Evolutionary conservation across 2,329 filamentous ascomycete species (phyloP), one percentile per base, ranked within the genome.

Genomic region (Drechslerella stenobrocha): DNA sequence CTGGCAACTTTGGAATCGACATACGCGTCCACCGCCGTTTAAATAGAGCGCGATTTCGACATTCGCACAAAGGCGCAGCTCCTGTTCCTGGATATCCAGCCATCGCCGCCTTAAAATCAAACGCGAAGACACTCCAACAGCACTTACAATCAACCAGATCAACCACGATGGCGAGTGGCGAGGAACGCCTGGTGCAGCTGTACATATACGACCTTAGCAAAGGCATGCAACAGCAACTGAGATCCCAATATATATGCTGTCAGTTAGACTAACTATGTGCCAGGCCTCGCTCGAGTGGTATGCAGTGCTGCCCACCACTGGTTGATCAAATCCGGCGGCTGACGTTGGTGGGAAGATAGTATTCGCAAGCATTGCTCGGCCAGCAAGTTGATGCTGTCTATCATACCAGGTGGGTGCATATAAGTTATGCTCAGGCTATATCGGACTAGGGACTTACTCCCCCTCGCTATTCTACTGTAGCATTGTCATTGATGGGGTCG

Each of bases 301-400:
- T 42, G 44, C 15, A 30, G 18, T 46, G 4, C 32, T 32, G 24
- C 37, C 22, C 11, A 26, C 13, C 18, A 15, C 8, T 26, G 11
- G 2, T 28, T 42, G 23, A 22, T 22, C 22, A 13, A 40, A 48
- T 18, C 47, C 45, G 48, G 63, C 52, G 47, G 34, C 52, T 60
- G 42, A 77, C 70, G 75, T 73, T 35, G 51, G 15, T 20, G 13
- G 48, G 34, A 55, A 48, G 4, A 23, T 71, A 83, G 77, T 82
- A 84, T 75, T 85, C 82, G 9, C 75, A 75, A 50, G 78, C 81
- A 47, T 79, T 88, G 45, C 81, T 87, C 2, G 86, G 86, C 1
- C 82, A 81, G 1, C 84, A 87, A 52, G 89, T 96, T 50, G 92
- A 97, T 76, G 93, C 93, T 55, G 84, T 98, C 53, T 97, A 97